Percentiles rank a stretch among this genome's conserved stretches.
Evolutionary conservation across 495 filamentous ascomycete species (phyloP).

Genomic region (Tuber brumale): DNA sequence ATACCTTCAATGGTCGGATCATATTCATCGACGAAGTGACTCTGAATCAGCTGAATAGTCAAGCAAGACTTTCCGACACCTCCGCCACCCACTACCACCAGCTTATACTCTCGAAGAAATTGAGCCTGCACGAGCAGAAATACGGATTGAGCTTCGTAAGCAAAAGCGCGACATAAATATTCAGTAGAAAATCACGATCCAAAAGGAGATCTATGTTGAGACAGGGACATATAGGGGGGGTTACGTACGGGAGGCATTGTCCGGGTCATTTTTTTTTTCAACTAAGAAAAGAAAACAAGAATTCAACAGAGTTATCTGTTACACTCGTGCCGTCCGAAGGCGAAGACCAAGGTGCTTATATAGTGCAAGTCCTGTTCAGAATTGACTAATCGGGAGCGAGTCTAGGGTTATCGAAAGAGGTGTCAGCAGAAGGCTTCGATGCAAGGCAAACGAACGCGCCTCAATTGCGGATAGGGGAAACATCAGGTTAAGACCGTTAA

Average conservation of each 20-base stretch:
- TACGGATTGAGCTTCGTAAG: slow-evolving; percentile 8
- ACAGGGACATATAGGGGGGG: background rate
- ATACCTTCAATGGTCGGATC: slow-evolving; percentile 98
- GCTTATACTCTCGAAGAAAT: slow-evolving; percentile 98
- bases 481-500: slow-evolving; percentile 22
- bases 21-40: slow-evolving; percentile 98
- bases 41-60: slow-evolving; percentile 98
- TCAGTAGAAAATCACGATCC: background rate
- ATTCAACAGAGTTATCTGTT: slow-evolving; percentile 1
- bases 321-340: slow-evolving; percentile 7
- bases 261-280: background rate
- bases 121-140: slow-evolving; percentile 44
- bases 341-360: slow-evolving; percentile 24
- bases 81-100: slow-evolving; percentile 96
- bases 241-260: background rate
- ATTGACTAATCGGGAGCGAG: slow-evolving; percentile 25
- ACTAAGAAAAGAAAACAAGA: background rate
- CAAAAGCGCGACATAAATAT: background rate
- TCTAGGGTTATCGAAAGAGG: slow-evolving; percentile 14
- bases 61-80: slow-evolving; percentile 98
- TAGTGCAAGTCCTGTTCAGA: slow-evolving; percentile 25
- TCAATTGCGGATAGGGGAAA: slow-evolving; percentile 13
- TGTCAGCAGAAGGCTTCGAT: slow-evolving; percentile 28
- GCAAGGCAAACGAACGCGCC: slow-evolving; percentile 27
- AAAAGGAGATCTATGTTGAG: background rate